phyloP scores from a whole-genome alignment of 352 stramenopile species.

The Phytophthora meadii region DNA sequence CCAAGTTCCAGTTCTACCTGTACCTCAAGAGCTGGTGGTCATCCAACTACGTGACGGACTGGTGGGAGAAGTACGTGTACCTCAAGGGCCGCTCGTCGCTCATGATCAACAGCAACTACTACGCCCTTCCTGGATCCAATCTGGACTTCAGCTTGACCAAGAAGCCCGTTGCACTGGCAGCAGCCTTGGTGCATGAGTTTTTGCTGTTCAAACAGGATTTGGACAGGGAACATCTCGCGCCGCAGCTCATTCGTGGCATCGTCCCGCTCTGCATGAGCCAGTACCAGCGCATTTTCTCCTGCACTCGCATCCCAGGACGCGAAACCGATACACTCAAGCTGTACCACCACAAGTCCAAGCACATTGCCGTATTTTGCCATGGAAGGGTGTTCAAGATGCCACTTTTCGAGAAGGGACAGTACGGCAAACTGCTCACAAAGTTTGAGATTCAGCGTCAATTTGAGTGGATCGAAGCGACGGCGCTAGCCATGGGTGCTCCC shows the following conservation, averaged over 20 bases:
- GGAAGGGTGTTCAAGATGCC: constrained; percentile 92
- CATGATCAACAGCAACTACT: constrained; percentile 95
- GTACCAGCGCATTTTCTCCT: constrained; percentile 91
- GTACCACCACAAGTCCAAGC: constrained; percentile 79
- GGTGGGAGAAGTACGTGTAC: constrained; percentile 93
- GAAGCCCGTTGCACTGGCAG: constrained; percentile 71
- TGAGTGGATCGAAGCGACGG: constrained; percentile 69
- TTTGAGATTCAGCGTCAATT: constrained; percentile 87
- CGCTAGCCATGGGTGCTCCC: constrained; percentile 41
- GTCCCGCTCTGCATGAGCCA: constrained; percentile 92
- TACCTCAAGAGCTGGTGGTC: constrained; percentile 92
- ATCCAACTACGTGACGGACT: constrained; percentile 91
- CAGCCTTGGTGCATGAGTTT: constrained; percentile 77
- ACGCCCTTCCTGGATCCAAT: constrained; percentile 76
- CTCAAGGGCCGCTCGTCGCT: constrained; percentile 87
- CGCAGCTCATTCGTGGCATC: constrained; percentile 84
- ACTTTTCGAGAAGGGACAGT: constrained; percentile 81
- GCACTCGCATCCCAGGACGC: constrained; percentile 87
- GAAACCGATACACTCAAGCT: constrained; percentile 87
- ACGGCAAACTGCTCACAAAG: constrained; percentile 73
- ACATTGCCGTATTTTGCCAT: constrained; percentile 88
- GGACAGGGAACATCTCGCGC: constrained; percentile 82
- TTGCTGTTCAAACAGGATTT: constrained; percentile 90
- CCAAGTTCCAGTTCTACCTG: constrained; percentile 91
- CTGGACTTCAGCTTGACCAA: constrained; percentile 66